Conservation (phyloP, 2,329 filamentous ascomycete species). For the Talaromyces pinophilus region DNA sequence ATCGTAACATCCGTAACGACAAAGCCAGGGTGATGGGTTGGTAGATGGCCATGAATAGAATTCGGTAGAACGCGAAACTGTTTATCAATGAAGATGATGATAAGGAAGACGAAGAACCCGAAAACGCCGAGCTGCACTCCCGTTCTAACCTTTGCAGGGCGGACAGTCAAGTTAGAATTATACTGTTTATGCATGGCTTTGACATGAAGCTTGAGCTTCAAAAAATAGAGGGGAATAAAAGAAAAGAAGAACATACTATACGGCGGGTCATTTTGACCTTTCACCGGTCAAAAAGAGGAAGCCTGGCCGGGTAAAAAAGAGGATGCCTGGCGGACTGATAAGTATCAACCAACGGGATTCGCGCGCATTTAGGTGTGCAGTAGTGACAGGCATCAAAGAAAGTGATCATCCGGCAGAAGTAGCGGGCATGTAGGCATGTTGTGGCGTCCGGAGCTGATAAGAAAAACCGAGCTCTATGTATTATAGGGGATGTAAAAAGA, state of each 20-base stretch:
- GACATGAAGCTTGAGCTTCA: not conserved
- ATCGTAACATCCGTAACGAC: constrained; percentile 85
- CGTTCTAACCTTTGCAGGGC: constrained; percentile 56
- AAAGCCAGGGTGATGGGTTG: constrained; percentile 78
- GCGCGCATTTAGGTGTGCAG: not conserved
- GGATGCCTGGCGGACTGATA: constrained; percentile 18
- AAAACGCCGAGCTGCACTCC: constrained; percentile 73
- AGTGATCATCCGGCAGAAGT: constrained; percentile 9
- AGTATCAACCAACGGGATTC: not conserved
- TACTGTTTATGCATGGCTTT: not conserved
- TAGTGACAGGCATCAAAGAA: not conserved
- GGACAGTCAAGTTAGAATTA: constrained; percentile 14
- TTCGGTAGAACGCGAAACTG: constrained; percentile 84
- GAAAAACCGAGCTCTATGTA: not conserved
- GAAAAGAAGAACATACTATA: not conserved
- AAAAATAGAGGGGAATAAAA: not conserved
- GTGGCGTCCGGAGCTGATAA: not conserved
- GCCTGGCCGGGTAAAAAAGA: not conserved
- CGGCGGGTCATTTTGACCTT: not conserved
- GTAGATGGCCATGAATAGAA: constrained; percentile 82
- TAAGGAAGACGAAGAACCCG: constrained; percentile 65
- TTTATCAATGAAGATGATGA: constrained; percentile 81
- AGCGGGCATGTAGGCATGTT: constrained; percentile 23
- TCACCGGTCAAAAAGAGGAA: not conserved
- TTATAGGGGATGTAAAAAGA: not conserved